Evolutionary conservation across 305 asterid species (phyloP), one percentile per base, ranked within the genome.

Genomic region (Fraxinus floribunda): DNA sequence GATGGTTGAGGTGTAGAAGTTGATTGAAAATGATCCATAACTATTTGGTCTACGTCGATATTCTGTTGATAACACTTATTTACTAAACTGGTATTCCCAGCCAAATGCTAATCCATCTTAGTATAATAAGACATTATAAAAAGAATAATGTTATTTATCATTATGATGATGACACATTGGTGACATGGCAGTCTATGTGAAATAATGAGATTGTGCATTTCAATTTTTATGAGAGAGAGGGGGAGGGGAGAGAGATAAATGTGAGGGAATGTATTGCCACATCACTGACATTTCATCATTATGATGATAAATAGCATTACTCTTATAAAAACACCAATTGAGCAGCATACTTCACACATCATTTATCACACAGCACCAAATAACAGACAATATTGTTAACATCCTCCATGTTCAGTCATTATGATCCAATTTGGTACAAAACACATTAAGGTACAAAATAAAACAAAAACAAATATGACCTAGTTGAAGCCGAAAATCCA

Each of bases 1-100:
- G 98, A 89, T 86, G 97, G 93, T 83, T 88, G 98, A 75, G 99
- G 98, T 41, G 98, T 87, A 66, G 83, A 81, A 81, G 87, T 90
- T 85, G 97, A 90, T 82, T 92, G 98, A 86, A 85, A 90, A 90
- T 93, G 97, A 77, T 92, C 83, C 85, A 79, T 84, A 77, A 93
- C 93, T 84, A 96, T 91, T 85, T 91, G 93, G 86, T 94, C 98
- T 84, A 94, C 94, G 70, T 94, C 95, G 73, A 96, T 89, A 88
- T 89, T 91, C 99, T 96, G 92, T 78, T 78, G 81, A 84, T 77
- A 68, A 81, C 38, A 83, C 64, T 77, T 32, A 74, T 77, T 75
- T 32, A 66, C 71, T 77, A 15, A 38, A 32, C 15, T 16, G n/a
- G 46, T 71, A 70, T 71, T 22, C 46, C 46, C 9, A 11, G 39